These are phyloP conservation scores for Globisporangium canariense DNA, from an alignment of 352 stramenopile species.

Conservation along the genomic window DNA sequence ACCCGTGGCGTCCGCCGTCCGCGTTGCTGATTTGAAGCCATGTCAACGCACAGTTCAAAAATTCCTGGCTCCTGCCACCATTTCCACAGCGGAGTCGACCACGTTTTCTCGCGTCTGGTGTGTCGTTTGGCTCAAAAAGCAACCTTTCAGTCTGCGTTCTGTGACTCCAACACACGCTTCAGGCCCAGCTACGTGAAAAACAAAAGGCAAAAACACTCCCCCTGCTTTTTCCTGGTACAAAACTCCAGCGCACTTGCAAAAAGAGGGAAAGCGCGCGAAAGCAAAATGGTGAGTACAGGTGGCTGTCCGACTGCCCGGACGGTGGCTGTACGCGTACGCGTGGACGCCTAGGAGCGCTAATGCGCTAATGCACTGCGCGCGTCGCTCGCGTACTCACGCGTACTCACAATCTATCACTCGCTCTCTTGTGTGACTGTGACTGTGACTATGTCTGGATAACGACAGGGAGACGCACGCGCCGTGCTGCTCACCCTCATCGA, in stretches of 20 bases:
- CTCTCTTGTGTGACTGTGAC: background rate
- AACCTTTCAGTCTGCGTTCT: background rate
- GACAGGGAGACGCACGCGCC: constrained; percentile 57
- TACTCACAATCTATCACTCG: background rate
- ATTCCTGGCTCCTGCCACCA: too few relatives aligned
- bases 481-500: constrained; percentile 65
- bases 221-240: background rate
- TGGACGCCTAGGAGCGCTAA: too few relatives aligned
- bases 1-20: too few relatives aligned
- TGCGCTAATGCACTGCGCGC: too few relatives aligned
- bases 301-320: background rate
- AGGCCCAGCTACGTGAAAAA: constrained; percentile 7
- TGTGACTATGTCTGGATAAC: background rate
- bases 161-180: background rate
- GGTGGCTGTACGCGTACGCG: background rate
- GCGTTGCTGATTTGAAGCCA: too few relatives aligned
- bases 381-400: background rate
- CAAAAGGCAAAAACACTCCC: background rate
- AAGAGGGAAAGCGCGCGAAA: background rate
- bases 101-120: background rate
- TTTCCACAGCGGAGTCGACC: background rate
- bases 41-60: too few relatives aligned
- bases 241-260: constrained; percentile 1
- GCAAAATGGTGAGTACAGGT: constrained; percentile 1
- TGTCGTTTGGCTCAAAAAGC: background rate